Conservation (phyloP, 208 protist species). For the Vickermania ingenoplastis region DNA sequence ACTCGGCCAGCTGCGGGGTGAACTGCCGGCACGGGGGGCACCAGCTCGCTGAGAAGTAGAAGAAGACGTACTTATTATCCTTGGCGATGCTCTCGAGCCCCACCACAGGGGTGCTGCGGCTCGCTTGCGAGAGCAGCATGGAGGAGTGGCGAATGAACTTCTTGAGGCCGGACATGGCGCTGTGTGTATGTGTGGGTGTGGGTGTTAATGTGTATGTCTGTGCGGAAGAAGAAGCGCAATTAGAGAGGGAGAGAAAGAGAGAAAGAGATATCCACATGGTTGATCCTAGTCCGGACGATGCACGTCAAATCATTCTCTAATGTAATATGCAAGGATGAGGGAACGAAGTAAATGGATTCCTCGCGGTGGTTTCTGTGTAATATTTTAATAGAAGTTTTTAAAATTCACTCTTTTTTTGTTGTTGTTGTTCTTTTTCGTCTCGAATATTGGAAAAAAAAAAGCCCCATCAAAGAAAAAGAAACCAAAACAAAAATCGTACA, state of each 20-base stretch:
- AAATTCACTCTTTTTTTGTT: too few relatives aligned
- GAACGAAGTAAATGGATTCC: too few relatives aligned
- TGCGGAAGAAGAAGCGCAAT: neutral
- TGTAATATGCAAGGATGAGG: too few relatives aligned
- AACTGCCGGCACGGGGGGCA: constrained; percentile 91
- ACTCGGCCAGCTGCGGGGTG: constrained; percentile 77
- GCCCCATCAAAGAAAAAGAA: too few relatives aligned
- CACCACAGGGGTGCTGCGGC: constrained; percentile 17
- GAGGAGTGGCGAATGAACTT: constrained; percentile 29
- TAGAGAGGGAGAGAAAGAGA: constrained; percentile 3
- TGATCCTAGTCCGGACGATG: too few relatives aligned
- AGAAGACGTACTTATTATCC: constrained; percentile 53
- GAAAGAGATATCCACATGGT: constrained; percentile 12
- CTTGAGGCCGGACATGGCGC: neutral
- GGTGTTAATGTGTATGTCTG: neutral
- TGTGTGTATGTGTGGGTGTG: neutral
- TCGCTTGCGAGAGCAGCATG: constrained; percentile 36
- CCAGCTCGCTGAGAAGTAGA: constrained; percentile 92
- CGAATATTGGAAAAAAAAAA: too few relatives aligned
- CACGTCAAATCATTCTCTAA: too few relatives aligned
- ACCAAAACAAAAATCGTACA: too few relatives aligned
- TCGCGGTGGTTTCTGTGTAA: too few relatives aligned
- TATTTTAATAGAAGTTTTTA: too few relatives aligned
- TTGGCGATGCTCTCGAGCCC: neutral
- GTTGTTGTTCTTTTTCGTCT: too few relatives aligned